phyloP scores from a whole-genome alignment of 306 rosid genomes.

The Acacia acuminata region DNA sequence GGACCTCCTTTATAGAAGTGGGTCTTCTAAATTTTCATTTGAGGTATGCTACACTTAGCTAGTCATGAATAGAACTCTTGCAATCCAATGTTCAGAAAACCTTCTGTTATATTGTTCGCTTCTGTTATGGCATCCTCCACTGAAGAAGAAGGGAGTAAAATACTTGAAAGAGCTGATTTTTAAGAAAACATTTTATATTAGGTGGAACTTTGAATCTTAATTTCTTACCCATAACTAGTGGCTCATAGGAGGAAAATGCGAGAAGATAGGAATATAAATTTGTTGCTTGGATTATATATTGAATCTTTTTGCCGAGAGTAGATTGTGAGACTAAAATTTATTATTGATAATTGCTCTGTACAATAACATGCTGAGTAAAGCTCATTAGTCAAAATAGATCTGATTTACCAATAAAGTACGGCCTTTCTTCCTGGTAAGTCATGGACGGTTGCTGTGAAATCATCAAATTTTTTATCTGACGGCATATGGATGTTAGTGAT shows the following conservation, averaged over 20 bases:
- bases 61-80: conserved; percentile 10
- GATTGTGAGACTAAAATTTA: background rate
- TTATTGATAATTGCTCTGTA: background rate
- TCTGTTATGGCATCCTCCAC: background rate
- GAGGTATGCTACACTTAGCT: conserved; percentile 40
- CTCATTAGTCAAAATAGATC: background rate
- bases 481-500: background rate
- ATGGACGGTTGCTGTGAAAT: conserved; percentile 10
- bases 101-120: conserved; percentile 13
- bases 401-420: background rate
- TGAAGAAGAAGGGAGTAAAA: background rate
- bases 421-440: conserved; percentile 1
- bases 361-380: background rate
- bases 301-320: background rate
- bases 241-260: background rate
- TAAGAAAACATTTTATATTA: background rate
- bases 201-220: background rate
- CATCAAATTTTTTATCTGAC: background rate
- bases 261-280: background rate
- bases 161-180: conserved; percentile 10
- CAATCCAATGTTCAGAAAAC: conserved; percentile 24
- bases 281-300: background rate
- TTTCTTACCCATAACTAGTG: background rate
- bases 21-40: conserved; percentile 50
- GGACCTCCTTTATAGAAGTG: conserved; percentile 63